Conservation (phyloP, 2,329 filamentous ascomycete species). For the Berkeleyomyces basicola region DNA sequence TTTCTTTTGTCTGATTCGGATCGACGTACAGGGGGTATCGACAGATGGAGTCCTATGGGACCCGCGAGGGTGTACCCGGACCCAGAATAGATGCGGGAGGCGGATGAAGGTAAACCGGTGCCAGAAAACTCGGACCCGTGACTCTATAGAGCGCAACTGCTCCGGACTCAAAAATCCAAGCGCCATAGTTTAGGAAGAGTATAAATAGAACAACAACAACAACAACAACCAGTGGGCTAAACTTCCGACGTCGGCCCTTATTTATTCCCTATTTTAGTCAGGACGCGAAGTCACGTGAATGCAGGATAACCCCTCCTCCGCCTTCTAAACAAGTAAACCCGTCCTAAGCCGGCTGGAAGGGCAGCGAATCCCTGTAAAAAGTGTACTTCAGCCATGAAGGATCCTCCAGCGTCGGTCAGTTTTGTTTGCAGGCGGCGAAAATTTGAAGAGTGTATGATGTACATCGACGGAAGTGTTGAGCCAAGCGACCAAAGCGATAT, state of each 20-base stretch:
- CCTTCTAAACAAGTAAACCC: not conserved
- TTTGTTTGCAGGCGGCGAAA: not conserved
- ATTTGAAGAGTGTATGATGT: not conserved
- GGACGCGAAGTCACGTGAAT: not conserved
- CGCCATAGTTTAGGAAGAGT: too few relatives aligned
- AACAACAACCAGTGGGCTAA: too few relatives aligned
- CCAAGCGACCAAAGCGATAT: not conserved
- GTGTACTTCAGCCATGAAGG: not conserved
- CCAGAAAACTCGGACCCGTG: too few relatives aligned
- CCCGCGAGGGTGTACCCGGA: too few relatives aligned
- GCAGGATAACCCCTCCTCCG: not conserved
- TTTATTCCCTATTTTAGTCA: not conserved
- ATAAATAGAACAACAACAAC: not conserved
- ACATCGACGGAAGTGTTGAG: not conserved
- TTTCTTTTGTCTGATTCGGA: too few relatives aligned
- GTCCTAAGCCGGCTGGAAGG: not conserved
- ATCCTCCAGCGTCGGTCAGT: not conserved
- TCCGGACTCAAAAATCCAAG: too few relatives aligned
- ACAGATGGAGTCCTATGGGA: too few relatives aligned
- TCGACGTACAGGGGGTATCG: too few relatives aligned
- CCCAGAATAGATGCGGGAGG: too few relatives aligned
- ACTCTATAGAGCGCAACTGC: too few relatives aligned
- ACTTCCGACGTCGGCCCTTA: not conserved
- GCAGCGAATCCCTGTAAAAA: not conserved
- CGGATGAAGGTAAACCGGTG: too few relatives aligned